These are phyloP conservation scores for Ophiostoma quercus DNA, from an alignment of 2,329 filamentous ascomycete species.

Conservation along the genomic window DNA sequence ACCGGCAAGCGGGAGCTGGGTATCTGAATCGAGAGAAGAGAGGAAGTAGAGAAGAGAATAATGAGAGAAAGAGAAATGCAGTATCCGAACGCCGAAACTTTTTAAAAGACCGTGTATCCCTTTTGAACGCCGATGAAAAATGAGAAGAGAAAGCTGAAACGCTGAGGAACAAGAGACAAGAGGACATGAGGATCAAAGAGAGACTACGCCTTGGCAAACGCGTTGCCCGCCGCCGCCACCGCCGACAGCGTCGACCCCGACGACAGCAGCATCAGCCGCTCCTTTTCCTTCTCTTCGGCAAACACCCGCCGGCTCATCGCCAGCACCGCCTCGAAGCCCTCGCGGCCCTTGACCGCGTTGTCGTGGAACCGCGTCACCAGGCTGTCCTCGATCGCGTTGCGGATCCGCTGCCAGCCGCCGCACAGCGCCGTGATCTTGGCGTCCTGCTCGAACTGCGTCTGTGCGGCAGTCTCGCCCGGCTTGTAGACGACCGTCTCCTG, in stretches of 20 bases:
- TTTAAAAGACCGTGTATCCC: constrained; percentile 1
- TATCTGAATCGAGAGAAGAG: neutral
- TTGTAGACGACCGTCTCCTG: constrained; percentile 89
- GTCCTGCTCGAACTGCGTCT: constrained; percentile 81
- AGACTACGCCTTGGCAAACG: constrained; percentile 20
- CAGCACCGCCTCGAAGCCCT: constrained; percentile 92
- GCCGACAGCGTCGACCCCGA: constrained; percentile 25
- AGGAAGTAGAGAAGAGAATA: neutral
- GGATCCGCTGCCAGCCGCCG: constrained; percentile 95
- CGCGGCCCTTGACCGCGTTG: constrained; percentile 82
- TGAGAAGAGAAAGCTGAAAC: neutral
- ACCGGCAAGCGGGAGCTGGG: constrained; percentile 13
- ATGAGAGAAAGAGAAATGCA: neutral
- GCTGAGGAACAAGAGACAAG: constrained; percentile 15
- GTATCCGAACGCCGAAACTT: constrained; percentile 8
- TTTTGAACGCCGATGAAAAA: constrained; percentile 5
- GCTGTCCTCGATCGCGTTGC: constrained; percentile 88
- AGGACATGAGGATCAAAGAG: neutral
- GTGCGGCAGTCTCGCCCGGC: constrained; percentile 41
- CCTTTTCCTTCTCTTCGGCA: constrained; percentile 74
- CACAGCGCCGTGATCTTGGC: constrained; percentile 91
- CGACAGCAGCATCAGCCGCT: constrained; percentile 31
- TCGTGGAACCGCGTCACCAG: constrained; percentile 84
- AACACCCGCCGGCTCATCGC: constrained; percentile 91
- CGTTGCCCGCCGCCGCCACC: constrained; percentile 27